Conservation (phyloP, 2,329 filamentous ascomycete genomes). For the Setomelanomma holmii region DNA sequence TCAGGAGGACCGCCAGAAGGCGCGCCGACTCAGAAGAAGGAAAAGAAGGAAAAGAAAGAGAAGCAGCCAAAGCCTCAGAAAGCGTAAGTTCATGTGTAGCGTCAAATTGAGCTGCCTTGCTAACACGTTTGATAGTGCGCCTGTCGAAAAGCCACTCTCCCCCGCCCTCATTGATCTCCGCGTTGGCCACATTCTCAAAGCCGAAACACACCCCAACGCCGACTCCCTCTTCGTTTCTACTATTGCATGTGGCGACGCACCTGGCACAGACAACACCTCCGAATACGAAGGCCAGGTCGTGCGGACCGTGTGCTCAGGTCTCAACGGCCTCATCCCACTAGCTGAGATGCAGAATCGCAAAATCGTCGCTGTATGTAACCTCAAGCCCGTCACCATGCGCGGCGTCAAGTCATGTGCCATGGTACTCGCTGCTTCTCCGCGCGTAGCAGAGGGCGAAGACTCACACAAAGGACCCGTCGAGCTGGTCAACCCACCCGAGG, state of each 20-base stretch:
- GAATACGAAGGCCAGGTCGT: slow-evolving; percentile 92
- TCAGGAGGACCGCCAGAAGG: slow-evolving; percentile 47
- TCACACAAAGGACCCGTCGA: slow-evolving; percentile 91
- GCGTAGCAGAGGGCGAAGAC: slow-evolving; percentile 78
- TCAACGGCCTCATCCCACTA: slow-evolving; percentile 90
- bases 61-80: slow-evolving; percentile 79
- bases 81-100: slow-evolving; percentile 33
- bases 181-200: slow-evolving; percentile 96
- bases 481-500: slow-evolving; percentile 83
- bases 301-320: slow-evolving; percentile 94
- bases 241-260: slow-evolving; percentile 88
- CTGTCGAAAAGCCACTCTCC: slow-evolving; percentile 77
- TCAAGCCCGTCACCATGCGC: slow-evolving; percentile 99
- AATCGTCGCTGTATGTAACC: slow-evolving; percentile 93
- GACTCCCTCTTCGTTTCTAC: slow-evolving; percentile 96
- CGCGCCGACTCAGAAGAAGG: slow-evolving; percentile 66
- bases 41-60: slow-evolving; percentile 90
- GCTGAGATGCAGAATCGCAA: slow-evolving; percentile 97
- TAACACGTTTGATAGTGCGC: slow-evolving; percentile 47
- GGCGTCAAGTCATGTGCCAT: slow-evolving; percentile 83
- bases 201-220: slow-evolving; percentile 92
- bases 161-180: slow-evolving; percentile 91
- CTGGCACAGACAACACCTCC: slow-evolving; percentile 84
- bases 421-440: slow-evolving; percentile 94
- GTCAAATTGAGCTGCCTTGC: background rate